A percentile compares a stretch with the other conserved stretches of the same genome.
Conservation (phyloP, 2,329 filamentous ascomycete genomes). For the Elsinoe australis region DNA sequence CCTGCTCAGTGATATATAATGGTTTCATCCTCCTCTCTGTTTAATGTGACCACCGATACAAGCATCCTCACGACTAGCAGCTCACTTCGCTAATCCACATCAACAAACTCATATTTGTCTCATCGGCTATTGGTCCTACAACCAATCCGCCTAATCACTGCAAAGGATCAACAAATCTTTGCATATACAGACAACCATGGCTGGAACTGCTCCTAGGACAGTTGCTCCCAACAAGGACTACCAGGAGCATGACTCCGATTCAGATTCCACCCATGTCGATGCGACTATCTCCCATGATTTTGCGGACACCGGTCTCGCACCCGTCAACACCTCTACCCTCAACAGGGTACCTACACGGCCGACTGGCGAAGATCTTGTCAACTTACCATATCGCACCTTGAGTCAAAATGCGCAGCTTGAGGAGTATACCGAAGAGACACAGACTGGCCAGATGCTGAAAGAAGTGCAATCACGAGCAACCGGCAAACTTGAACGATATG, state of each 20-base stretch:
- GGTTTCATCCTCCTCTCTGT: no score
- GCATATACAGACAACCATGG: no score
- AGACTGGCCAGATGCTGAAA: slow-evolving; percentile 21
- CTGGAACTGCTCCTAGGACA: background rate
- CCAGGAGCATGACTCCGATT: background rate
- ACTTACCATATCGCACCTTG: slow-evolving; percentile 22
- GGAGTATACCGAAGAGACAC: slow-evolving; percentile 26
- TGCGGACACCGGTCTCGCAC: background rate
- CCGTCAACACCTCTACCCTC: background rate
- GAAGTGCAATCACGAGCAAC: slow-evolving; percentile 24
- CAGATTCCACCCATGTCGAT: background rate
- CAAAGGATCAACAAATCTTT: no score
- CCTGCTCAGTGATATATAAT: no score
- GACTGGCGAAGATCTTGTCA: slow-evolving; percentile 19
- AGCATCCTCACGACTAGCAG: no score
- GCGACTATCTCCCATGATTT: background rate
- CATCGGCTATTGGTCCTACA: no score
- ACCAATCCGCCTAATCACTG: no score
- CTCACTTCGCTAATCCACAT: no score
- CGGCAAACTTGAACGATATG: slow-evolving; percentile 35
- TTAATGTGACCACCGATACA: no score
- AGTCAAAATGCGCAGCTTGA: slow-evolving; percentile 23
- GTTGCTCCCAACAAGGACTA: background rate
- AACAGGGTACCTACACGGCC: background rate
- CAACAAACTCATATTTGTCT: no score